Percentiles rank a stretch among this genome's conserved stretches.
Conservation (phyloP, 2,329 filamentous ascomycete genomes). For the Calonectria crousiana region DNA sequence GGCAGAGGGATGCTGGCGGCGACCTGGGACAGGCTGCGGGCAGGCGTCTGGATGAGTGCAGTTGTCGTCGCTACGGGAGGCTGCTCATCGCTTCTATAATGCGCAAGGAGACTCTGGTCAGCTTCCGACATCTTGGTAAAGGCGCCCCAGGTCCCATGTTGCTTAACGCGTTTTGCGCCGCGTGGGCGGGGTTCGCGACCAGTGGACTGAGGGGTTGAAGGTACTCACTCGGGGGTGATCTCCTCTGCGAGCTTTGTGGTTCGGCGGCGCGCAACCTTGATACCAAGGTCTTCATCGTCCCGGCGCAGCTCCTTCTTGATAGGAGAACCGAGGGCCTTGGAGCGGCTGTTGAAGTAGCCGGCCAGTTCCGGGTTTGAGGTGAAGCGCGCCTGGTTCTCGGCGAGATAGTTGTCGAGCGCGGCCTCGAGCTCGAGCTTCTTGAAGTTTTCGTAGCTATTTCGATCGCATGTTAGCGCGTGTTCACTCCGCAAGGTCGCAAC, state of each 20-base stretch:
- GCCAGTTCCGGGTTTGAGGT: conserved; percentile 72
- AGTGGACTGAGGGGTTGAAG: conserved; percentile 7
- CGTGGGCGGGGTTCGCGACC: conserved; percentile 27
- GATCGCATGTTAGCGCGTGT: conserved; percentile 33
- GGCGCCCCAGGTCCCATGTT: conserved; percentile 16
- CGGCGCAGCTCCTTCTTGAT: conserved; percentile 66
- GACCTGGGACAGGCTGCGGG: conserved; percentile 65
- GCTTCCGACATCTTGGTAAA: conserved; percentile 16
- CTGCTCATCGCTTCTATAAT: conserved; percentile 47
- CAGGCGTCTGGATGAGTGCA: conserved; percentile 62
- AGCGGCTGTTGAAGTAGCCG: conserved; percentile 81
- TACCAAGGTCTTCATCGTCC: conserved; percentile 52
- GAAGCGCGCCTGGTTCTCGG: conserved; percentile 75
- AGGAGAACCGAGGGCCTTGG: conserved; percentile 69
- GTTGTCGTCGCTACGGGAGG: conserved; percentile 52
- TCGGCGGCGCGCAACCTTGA: conserved; percentile 62
- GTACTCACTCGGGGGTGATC: conserved; percentile 59
- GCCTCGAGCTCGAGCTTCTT: conserved; percentile 86
- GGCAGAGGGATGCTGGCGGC: conserved; percentile 77
- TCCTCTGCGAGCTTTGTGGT: conserved; percentile 60
- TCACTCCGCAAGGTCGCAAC: background rate
- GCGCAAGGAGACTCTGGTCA: conserved; percentile 25
- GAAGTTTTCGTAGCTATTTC: conserved; percentile 72
- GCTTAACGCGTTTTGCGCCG: conserved; percentile 22
- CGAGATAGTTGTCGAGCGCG: conserved; percentile 79